Base-by-base conservation (phyloP, 1,139 yeast species). In the Geotrichum aggregatum region DNA sequence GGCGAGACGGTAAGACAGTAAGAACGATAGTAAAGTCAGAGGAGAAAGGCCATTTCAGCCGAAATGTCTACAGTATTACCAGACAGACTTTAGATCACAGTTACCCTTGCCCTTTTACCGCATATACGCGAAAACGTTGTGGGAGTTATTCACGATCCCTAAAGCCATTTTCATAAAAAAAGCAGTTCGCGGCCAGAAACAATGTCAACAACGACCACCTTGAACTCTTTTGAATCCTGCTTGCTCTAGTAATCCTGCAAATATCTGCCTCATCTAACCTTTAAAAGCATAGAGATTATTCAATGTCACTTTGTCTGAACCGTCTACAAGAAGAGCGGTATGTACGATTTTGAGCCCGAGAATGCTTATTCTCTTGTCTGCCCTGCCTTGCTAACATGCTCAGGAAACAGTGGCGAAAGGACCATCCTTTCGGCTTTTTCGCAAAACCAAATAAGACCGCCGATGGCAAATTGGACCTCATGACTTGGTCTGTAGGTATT, bases 321-420 rank as follows among this genome's bases (percentile, higher is more conserved):
- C 78, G 96, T 61, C 76, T 88, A 54, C 95, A 87, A 66, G 94
- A 86, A 67, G 95, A 87, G 68, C 76, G 76, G 75, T 72, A 64
- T 55, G 73, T 62, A 18, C 41, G 39, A 35, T 14, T 35, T n/a
- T n/a, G n/a, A n/a, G n/a, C n/a, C n/a, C n/a, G n/a, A n/a, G n/a
- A n/a, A 24, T 5, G 28, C 28, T 8, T 24, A 24, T 24, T 24
- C 28, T 28, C 49, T 13, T 7, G 34, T n/a, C 31, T 19, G 30
- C 14, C 34, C 16, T 33, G 14, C 21, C n/a, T 18, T 19, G 28
- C 38, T 34, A 38, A 33, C 26, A 19, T n/a, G 11, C 18, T 22
- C 36, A 74, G 98, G 67, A 92, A 91, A 71, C 91, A 86, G 68
- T 92, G 99, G 99, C 82, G 99, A 62, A 92, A 89, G 69, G 97